Conservation (phyloP, 129 eudicot genomes). For the Apium graveolens region DNA sequence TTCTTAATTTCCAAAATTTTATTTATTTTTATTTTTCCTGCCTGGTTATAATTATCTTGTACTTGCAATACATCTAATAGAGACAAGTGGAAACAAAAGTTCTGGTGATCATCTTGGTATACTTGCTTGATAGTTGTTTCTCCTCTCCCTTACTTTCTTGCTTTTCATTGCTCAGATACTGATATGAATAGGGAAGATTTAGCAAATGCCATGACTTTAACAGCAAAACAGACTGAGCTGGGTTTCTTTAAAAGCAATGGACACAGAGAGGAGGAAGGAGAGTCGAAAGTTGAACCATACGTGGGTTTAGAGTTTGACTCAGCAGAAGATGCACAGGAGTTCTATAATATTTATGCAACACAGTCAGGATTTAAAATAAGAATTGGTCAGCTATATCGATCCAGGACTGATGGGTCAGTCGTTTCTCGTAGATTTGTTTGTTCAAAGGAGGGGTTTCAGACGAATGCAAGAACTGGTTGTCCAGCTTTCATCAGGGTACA, state of each 20-base stretch:
- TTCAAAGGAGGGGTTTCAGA: slow-evolving; percentile 80
- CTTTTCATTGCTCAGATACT: slow-evolving; percentile 32
- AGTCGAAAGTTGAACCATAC: slow-evolving; percentile 49
- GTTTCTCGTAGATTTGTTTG: slow-evolving; percentile 76
- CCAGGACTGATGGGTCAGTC: slow-evolving; percentile 71
- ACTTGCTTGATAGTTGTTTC: neutral
- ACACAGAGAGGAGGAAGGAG: slow-evolving; percentile 47
- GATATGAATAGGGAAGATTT: slow-evolving; percentile 66
- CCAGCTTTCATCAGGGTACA: slow-evolving; percentile 86
- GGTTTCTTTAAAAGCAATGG: slow-evolving; percentile 33
- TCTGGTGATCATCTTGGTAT: neutral
- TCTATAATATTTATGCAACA: slow-evolving; percentile 52
- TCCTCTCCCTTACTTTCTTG: neutral
- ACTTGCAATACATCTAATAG: neutral
- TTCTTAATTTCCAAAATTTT: neutral
- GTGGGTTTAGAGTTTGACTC: slow-evolving; percentile 75
- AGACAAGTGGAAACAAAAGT: neutral
- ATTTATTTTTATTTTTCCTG: neutral
- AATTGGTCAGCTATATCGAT: slow-evolving; percentile 77
- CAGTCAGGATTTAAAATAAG: slow-evolving; percentile 69
- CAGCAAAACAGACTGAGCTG: slow-evolving; percentile 43
- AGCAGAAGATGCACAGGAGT: slow-evolving; percentile 79
- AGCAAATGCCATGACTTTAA: slow-evolving; percentile 50
- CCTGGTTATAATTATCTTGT: neutral
- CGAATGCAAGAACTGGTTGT: slow-evolving; percentile 72